phyloP scores from a whole-genome alignment of 1,139 yeast species.

The Protomyces macrosporus region DNA sequence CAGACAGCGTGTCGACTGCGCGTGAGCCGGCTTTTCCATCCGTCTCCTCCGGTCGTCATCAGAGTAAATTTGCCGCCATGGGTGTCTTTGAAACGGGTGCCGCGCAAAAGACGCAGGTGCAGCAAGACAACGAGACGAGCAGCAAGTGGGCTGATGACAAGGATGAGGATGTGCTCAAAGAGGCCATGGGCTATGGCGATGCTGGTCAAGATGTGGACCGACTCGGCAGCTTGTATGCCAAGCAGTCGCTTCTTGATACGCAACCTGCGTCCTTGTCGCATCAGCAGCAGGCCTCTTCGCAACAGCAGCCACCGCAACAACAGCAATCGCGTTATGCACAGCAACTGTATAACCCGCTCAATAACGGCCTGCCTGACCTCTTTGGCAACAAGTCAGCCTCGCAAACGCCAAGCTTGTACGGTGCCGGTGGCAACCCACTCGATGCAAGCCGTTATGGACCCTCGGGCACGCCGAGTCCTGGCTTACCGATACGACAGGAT shows the following conservation, averaged over 20 bases:
- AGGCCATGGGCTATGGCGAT: conserved; percentile 17
- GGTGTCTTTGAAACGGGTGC: conserved; percentile 21
- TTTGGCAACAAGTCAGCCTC: conserved; percentile 1
- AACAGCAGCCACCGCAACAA: not conserved
- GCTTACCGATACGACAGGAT: conserved; percentile 16
- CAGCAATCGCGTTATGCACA: conserved; percentile 5
- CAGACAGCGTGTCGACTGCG: not conserved
- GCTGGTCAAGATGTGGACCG: conserved; percentile 13
- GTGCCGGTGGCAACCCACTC: not conserved
- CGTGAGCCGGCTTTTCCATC: not conserved
- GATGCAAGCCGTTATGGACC: conserved; percentile 7
- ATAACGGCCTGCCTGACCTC: conserved; percentile 20
- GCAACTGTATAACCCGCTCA: conserved; percentile 16
- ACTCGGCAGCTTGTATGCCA: conserved; percentile 9
- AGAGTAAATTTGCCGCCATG: conserved; percentile 14
- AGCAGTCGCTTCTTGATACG: not conserved
- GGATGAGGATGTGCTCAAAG: conserved; percentile 24
- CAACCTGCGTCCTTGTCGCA: not conserved
- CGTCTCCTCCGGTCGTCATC: conserved; percentile 1
- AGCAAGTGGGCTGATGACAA: conserved; percentile 20
- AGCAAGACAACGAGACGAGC: not conserved
- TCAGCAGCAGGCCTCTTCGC: not conserved
- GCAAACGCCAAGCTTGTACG: not conserved
- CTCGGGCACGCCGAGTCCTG: conserved; percentile 16
- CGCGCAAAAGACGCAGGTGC: not conserved